Percentiles rank a stretch among this genome's conserved stretches.
Conservation (phyloP, 345 rosid species). For the Anastatica hierochuntica region DNA sequence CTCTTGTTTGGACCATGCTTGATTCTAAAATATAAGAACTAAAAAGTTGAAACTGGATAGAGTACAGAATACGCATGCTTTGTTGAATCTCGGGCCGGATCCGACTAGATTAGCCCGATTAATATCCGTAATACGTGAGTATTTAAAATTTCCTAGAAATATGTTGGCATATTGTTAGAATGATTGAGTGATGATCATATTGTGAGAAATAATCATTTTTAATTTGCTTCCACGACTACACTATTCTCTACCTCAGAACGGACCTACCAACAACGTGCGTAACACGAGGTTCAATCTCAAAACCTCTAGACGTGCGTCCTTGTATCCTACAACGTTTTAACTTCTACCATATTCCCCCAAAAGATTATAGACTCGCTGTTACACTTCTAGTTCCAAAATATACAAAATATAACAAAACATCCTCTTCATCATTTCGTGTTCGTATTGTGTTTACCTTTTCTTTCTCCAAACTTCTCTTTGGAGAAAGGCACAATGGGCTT, state of each 20-base stretch:
- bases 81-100: too few species aligned
- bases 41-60: too few species aligned
- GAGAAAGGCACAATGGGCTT: neutral
- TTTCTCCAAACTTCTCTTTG: neutral
- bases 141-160: too few species aligned
- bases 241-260: constrained; percentile 3
- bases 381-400: neutral
- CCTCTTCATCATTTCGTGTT: too few species aligned
- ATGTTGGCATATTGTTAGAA: constrained; percentile 7
- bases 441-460: too few species aligned
- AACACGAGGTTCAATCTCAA: constrained; percentile 8
- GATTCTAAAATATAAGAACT: too few species aligned
- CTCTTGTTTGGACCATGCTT: too few species aligned
- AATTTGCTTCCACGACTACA: constrained; percentile 21
- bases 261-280: constrained; percentile 26
- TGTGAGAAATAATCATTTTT: constrained; percentile 1
- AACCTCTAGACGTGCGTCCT: constrained; percentile 24
- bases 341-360: neutral
- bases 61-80: too few species aligned
- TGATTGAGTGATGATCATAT: constrained; percentile 9
- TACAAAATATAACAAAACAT: too few species aligned
- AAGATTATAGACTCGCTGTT: constrained; percentile 8
- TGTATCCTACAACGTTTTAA: constrained; percentile 16
- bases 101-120: too few species aligned
- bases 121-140: too few species aligned